These are phyloP conservation scores for Paraurostyla sp. DNA, from an alignment of 73 alveolate species.

Conservation along the genomic window DNA sequence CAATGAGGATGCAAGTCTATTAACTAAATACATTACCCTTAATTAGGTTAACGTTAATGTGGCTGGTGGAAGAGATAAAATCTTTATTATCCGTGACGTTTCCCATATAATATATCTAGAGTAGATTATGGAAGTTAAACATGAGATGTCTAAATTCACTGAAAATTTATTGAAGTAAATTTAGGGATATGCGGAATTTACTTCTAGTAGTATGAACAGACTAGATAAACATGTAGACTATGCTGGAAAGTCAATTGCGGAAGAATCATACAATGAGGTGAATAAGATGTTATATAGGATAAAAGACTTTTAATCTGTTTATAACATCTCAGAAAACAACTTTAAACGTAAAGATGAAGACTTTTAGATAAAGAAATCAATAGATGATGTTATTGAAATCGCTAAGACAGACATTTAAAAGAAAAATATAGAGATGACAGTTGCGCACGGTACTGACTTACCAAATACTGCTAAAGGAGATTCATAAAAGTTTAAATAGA, in stretches of 20 bases:
- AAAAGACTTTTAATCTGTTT: slow-evolving; percentile 24
- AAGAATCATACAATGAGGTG: slow-evolving; percentile 39
- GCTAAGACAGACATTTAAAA: slow-evolving; percentile 10
- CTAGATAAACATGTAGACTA: slow-evolving; percentile 33
- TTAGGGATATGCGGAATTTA: slow-evolving; percentile 4
- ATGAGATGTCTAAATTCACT: slow-evolving; percentile 31
- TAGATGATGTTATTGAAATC: slow-evolving; percentile 25
- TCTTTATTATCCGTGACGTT: slow-evolving; percentile 21
- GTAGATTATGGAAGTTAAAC: slow-evolving; percentile 22
- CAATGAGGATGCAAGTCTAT: not conserved
- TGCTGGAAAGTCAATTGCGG: slow-evolving; percentile 24
- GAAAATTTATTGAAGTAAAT: slow-evolving; percentile 20
- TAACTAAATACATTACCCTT: slow-evolving; percentile 15
- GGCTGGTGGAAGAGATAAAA: slow-evolving; percentile 29
- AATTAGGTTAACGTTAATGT: slow-evolving; percentile 30
- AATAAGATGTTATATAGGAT: slow-evolving; percentile 33
- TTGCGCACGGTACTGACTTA: not conserved
- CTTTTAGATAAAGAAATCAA: not conserved
- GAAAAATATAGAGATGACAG: slow-evolving; percentile 1
- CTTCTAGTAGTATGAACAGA: not conserved
- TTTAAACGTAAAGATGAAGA: slow-evolving; percentile 31
- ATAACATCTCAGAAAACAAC: slow-evolving; percentile 24
- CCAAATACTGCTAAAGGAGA: slow-evolving; percentile 24
- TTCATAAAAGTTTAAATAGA: not conserved
- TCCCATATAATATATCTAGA: slow-evolving; percentile 27